Conservation (phyloP, 805 yeast genomes). For the Lipomyces yamanashiensis region DNA sequence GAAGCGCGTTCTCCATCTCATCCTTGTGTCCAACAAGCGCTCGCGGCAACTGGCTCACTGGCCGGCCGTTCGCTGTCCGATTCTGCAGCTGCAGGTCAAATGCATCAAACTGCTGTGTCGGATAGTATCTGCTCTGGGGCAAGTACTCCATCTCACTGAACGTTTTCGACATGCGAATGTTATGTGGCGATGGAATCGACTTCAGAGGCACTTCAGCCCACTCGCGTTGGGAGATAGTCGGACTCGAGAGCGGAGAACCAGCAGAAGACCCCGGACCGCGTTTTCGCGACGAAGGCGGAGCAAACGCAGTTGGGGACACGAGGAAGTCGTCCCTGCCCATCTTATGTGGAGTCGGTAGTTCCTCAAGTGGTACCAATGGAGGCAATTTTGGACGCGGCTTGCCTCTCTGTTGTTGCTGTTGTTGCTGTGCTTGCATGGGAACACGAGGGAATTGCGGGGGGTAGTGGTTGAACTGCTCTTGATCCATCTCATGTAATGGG, state of each 20-base stretch:
- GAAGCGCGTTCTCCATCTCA: slow-evolving; percentile 18
- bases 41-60: slow-evolving; percentile 13
- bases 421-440: neutral
- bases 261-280: slow-evolving; percentile 3
- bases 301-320: slow-evolving; percentile 31
- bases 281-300: slow-evolving; percentile 25
- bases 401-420: slow-evolving; percentile 11
- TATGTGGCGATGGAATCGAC: slow-evolving; percentile 34
- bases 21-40: slow-evolving; percentile 22
- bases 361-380: slow-evolving; percentile 33
- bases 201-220: slow-evolving; percentile 25
- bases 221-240: slow-evolving; percentile 19
- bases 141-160: slow-evolving; percentile 36
- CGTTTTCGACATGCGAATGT: slow-evolving; percentile 34
- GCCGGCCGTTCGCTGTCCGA: neutral
- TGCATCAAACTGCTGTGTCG: slow-evolving; percentile 9
- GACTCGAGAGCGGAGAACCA: slow-evolving; percentile 21
- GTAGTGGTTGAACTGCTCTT: neutral
- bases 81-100: slow-evolving; percentile 4
- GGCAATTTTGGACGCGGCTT: slow-evolving; percentile 14
- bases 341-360: slow-evolving; percentile 35
- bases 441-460: slow-evolving; percentile 2
- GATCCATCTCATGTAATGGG: neutral
- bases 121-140: slow-evolving; percentile 26
- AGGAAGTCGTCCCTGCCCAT: slow-evolving; percentile 26